These are phyloP conservation scores for Alternaria metachromatica DNA, from an alignment of 2,329 filamentous ascomycete genomes.

Conservation along the genomic window DNA sequence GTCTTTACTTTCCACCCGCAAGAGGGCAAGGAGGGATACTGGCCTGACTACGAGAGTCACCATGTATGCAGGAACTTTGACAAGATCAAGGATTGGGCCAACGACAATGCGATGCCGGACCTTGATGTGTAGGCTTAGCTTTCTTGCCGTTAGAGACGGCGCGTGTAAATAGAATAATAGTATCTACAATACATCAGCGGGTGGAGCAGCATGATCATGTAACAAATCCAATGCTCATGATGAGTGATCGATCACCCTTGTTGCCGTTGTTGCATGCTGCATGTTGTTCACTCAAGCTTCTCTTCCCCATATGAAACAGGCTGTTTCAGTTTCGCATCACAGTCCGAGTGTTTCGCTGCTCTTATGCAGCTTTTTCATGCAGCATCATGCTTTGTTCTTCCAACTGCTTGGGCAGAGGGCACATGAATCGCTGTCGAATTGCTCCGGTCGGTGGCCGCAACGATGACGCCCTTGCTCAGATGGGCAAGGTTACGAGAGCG, in stretches of 20 bases:
- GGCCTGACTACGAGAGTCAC: constrained; percentile 41
- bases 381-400: not conserved
- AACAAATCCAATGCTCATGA: not conserved
- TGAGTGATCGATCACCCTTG: not conserved
- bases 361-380: not conserved
- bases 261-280: not conserved
- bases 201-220: not conserved
- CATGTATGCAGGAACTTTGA: constrained; percentile 47
- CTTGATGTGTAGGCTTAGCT: constrained; percentile 21
- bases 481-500: not conserved
- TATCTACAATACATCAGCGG: not conserved
- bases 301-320: not conserved
- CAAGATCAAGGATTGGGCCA: constrained; percentile 42
- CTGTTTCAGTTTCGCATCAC: not conserved
- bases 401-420: not conserved
- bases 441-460: not conserved
- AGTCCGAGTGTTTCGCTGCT: not conserved
- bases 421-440: not conserved
- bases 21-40: constrained; percentile 30
- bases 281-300: not conserved
- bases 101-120: constrained; percentile 41
- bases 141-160: not conserved
- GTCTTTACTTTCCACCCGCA: constrained; percentile 43
- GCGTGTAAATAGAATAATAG: not conserved
- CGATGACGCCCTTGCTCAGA: not conserved